Evolutionary conservation across 306 rosid species (phyloP), one percentile per base, ranked within the genome.

Genomic region (Arachis hypogaea): DNA sequence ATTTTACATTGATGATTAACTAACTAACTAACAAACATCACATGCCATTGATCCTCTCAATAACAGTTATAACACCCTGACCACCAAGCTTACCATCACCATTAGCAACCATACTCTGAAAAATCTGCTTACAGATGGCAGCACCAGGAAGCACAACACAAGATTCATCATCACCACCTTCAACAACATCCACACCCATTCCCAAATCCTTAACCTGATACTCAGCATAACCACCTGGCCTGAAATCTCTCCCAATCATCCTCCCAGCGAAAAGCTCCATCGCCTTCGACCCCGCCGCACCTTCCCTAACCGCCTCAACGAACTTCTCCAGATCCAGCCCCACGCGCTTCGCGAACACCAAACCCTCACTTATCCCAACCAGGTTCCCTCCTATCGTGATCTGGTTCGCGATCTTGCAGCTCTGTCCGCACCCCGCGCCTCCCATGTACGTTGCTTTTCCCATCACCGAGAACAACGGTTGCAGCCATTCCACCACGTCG

Each of bases 131-230:
- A 9, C 79, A 73, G 72, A 92, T 58, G 2, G 92, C 80, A 81
- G 94, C 98, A 3, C 90, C 94, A 9, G 98, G 98, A 86, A 92
- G 71, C 6, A 85, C 98, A 14, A 69, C 88, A 56, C 71, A 83
- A 7, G 64, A 66, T 58, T 11, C 86, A 52, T 79, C 86, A 40
- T 78, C 88, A 14, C 9, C 81, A 41, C 78, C 84, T 66, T 86
- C 96, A 4, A 81, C 90, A 62, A 79, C 76, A 77, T 88, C 82
- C 49, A 90, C 88, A 0, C 88, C 96, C 98, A 92, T 86, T 7
- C 98, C 98, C 82, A 92, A 69, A 78, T 92, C 98, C 89, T 90
- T 92, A 70, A 92, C 92, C 82, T 83, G 82, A 64, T 92, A 92
- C 85, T 88, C 98, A 0, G 79, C 86, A 57, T 79, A 84, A 60